Evolutionary conservation across 148 eudicot genomes (phyloP).

Genomic region (Camellia lanceoleosa): DNA sequence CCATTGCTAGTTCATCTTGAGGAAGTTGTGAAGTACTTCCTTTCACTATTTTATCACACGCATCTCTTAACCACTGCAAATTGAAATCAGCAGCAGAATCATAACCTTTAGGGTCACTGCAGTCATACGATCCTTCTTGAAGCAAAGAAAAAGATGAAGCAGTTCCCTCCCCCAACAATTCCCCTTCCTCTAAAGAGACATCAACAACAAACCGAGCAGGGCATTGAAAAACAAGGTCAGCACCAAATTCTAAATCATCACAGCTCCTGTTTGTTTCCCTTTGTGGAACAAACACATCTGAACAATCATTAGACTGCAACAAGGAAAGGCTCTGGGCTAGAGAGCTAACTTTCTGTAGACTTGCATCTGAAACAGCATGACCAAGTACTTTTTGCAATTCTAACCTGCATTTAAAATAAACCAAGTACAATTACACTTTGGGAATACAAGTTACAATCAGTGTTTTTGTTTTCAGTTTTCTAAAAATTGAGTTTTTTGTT

Average conservation of each 20-base stretch:
- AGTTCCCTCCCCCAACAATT: slow-evolving; percentile 36
- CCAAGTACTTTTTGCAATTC: slow-evolving; percentile 80
- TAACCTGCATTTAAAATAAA: slow-evolving; percentile 44
- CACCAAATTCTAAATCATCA: slow-evolving; percentile 72
- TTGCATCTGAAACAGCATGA: slow-evolving; percentile 49
- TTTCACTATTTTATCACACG: slow-evolving; percentile 62
- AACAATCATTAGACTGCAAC: slow-evolving; percentile 50
- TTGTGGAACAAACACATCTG: slow-evolving; percentile 20
- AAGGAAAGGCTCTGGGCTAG: slow-evolving; percentile 50
- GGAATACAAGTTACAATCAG: neutral
- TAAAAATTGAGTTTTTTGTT: no score
- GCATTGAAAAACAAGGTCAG: slow-evolving; percentile 60
- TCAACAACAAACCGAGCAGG: slow-evolving; percentile 83
- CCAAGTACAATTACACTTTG: neutral
- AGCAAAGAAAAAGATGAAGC: slow-evolving; percentile 42
- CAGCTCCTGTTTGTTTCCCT: slow-evolving; percentile 25
- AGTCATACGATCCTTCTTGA: slow-evolving; percentile 43
- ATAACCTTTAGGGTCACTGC: slow-evolving; percentile 25
- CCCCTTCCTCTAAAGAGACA: slow-evolving; percentile 60
- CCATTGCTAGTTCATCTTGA: slow-evolving; percentile 87
- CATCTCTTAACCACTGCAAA: slow-evolving; percentile 79
- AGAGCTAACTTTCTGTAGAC: slow-evolving; percentile 49
- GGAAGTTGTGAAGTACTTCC: slow-evolving; percentile 78
- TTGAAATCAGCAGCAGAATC: slow-evolving; percentile 45
- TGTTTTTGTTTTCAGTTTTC: no score